A percentile compares a stretch with the other conserved stretches of the same genome.
phyloP scores from a whole-genome alignment of 208 protist genomes.

The Hexamita inflata region DNA sequence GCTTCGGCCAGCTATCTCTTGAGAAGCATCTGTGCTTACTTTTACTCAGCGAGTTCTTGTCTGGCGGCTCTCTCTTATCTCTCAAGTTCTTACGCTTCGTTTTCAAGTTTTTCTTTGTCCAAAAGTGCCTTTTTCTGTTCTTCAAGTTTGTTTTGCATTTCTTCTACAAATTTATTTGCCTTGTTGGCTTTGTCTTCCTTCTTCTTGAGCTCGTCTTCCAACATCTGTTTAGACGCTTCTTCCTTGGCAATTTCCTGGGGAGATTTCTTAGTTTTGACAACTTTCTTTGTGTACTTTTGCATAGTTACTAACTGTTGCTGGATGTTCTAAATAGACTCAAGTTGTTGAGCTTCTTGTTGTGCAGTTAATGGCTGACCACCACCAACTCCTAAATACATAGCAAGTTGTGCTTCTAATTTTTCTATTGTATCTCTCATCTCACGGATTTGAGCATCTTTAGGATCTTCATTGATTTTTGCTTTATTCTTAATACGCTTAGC shows the following conservation, averaged over 20 bases:
- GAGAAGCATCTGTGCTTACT: neutral
- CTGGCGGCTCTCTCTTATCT: neutral
- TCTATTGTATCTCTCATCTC: slow-evolving; percentile 22
- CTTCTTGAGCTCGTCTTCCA: slow-evolving; percentile 7
- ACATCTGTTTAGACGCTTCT: neutral
- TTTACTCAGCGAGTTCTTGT: neutral
- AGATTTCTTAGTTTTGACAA: slow-evolving; percentile 15
- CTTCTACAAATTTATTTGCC: neutral
- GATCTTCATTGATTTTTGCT: slow-evolving; percentile 39
- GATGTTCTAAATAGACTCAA: too few species aligned
- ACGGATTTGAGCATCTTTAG: slow-evolving; percentile 31
- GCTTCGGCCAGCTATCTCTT: neutral
- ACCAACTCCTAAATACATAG: slow-evolving; percentile 53
- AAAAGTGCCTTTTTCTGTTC: neutral
- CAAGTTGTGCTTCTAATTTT: slow-evolving; percentile 11
- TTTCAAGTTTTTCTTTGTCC: neutral
- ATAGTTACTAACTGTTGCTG: neutral
- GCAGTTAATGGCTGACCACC: neutral
- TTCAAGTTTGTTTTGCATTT: neutral
- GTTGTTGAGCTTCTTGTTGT: neutral
- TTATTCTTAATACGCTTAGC: slow-evolving; percentile 42
- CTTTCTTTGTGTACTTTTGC: neutral
- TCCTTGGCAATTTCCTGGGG: neutral
- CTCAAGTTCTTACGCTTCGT: neutral
- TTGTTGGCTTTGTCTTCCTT: neutral